A percentile compares a stretch with the other conserved stretches of the same genome.
Evolutionary conservation across 2,329 filamentous ascomycete species (phyloP).

Genomic region (Dactylella cylindrospora): DNA sequence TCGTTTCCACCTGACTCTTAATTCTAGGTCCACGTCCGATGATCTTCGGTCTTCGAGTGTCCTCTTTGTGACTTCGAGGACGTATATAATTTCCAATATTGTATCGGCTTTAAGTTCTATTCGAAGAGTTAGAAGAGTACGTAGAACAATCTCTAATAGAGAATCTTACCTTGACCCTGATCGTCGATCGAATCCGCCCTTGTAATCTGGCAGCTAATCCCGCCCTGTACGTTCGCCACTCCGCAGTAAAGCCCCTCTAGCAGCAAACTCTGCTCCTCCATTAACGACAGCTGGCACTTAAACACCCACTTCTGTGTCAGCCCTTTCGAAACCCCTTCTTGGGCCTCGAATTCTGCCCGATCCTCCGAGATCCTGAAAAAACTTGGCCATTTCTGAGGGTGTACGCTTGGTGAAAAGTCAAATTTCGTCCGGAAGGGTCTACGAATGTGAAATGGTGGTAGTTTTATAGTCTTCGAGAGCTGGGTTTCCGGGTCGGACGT

Average conservation of each 20-base stretch:
- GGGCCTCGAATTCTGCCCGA: slow-evolving; percentile 46
- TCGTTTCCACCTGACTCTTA: slow-evolving; percentile 77
- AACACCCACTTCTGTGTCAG: slow-evolving; percentile 80
- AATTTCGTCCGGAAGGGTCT: slow-evolving; percentile 86
- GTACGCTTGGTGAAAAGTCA: slow-evolving; percentile 76
- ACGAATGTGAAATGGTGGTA: slow-evolving; percentile 71
- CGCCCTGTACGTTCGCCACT: slow-evolving; percentile 32
- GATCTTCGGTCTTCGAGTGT: slow-evolving; percentile 79
- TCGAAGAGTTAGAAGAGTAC: slow-evolving; percentile 1
- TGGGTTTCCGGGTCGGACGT: slow-evolving; percentile 76
- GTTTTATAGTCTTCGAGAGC: slow-evolving; percentile 70
- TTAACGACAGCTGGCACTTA: slow-evolving; percentile 59
- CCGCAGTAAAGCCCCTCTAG: slow-evolving; percentile 26
- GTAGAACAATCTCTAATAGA: background rate
- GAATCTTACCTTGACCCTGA: slow-evolving; percentile 14
- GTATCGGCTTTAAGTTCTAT: slow-evolving; percentile 40
- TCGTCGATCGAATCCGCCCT: slow-evolving; percentile 20
- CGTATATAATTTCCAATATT: slow-evolving; percentile 65
- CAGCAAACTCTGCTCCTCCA: slow-evolving; percentile 18
- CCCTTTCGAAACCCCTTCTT: slow-evolving; percentile 58
- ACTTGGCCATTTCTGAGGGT: slow-evolving; percentile 79
- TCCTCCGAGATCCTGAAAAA: slow-evolving; percentile 64
- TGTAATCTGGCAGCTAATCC: slow-evolving; percentile 28
- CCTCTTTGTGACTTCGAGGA: slow-evolving; percentile 71
- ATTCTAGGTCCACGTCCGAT: slow-evolving; percentile 70